Conservation (phyloP, 1,139 yeast species). For the Taphrina flavorubra region DNA sequence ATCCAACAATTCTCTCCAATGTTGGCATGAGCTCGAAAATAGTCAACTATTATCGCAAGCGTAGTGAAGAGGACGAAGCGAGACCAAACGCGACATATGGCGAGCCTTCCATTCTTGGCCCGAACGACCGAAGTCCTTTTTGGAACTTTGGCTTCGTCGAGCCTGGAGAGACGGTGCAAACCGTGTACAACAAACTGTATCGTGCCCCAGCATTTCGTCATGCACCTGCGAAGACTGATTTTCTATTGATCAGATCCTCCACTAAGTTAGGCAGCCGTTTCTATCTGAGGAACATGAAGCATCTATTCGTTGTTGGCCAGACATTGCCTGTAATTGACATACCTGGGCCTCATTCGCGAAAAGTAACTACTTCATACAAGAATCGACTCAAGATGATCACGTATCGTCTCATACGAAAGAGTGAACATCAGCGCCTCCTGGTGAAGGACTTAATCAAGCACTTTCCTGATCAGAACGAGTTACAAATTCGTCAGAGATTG, state of each 20-base stretch:
- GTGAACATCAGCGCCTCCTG: conserved; percentile 73
- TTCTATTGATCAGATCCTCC: conserved; percentile 75
- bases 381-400: conserved; percentile 93
- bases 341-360: conserved; percentile 97
- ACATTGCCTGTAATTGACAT: conserved; percentile 90
- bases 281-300: conserved; percentile 68
- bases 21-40: conserved; percentile 97
- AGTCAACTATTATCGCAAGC: conserved; percentile 89
- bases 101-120: conserved; percentile 93
- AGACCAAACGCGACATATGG: conserved; percentile 91
- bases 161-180: conserved; percentile 91
- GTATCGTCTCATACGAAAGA: conserved; percentile 80
- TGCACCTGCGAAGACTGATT: conserved; percentile 78
- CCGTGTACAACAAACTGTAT: conserved; percentile 86
- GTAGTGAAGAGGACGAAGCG: conserved; percentile 75
- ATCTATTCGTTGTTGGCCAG: conserved; percentile 87
- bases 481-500: conserved; percentile 93
- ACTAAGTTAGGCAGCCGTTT: conserved; percentile 58
- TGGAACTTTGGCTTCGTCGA: conserved; percentile 99
- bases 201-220: conserved; percentile 95
- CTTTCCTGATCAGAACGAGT: conserved; percentile 96
- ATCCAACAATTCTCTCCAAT: conserved; percentile 79
- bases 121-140: conserved; percentile 93
- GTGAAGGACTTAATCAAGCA: conserved; percentile 89
- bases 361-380: conserved; percentile 90